Base-by-base conservation (phyloP, 164 flowering plant species). In the Saururus chinensis region DNA sequence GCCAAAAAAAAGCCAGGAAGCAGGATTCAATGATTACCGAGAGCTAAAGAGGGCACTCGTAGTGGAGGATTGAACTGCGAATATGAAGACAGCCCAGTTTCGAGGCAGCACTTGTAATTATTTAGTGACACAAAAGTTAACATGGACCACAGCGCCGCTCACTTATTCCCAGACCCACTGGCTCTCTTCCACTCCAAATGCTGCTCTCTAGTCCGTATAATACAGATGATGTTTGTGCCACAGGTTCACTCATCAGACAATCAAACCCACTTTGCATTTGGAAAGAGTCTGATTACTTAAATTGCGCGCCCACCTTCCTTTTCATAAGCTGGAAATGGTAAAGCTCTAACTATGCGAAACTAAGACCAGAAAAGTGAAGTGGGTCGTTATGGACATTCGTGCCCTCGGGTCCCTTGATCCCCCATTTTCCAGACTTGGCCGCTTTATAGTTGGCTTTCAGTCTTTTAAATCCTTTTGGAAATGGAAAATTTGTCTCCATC, bases 401-500 rank as follows among this genome's bases (percentile, higher is more conserved):
- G 37, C 37, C 6, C 37, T 30, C 6, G 37, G 37, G 37, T 6
- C 37, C 37, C 37, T 30, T 30, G 37, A 30, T 30, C 37, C 6
- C 37, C 37, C 37, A 30, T 30, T 30, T 30, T 30, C 37, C 6
- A 6, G 6, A 45, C 49, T 45, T 45, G 11, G 17, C 3, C 4
- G 49, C 4, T 7, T 13, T 45, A 12, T 12, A 17, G 49, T 17
- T 17, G 14, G 49, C 49, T 45, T 45, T 45, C 1, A 17, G 49
- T 10, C 49, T 8, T 45, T 12, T 45, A 17, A 12, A 45, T 45
- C 49, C 7, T n/a, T 12, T 9, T 45, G 49, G 49, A 12, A 45
- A 45, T 45, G 49, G 49, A 45, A 45, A 45, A 74, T 72, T 64
- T 66, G 60, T 45, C 51, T 37, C 45, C 64, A 59, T 70, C 67